phyloP scores from a whole-genome alignment of 345 rosid genomes.

The Gynandropsis gynandra region DNA sequence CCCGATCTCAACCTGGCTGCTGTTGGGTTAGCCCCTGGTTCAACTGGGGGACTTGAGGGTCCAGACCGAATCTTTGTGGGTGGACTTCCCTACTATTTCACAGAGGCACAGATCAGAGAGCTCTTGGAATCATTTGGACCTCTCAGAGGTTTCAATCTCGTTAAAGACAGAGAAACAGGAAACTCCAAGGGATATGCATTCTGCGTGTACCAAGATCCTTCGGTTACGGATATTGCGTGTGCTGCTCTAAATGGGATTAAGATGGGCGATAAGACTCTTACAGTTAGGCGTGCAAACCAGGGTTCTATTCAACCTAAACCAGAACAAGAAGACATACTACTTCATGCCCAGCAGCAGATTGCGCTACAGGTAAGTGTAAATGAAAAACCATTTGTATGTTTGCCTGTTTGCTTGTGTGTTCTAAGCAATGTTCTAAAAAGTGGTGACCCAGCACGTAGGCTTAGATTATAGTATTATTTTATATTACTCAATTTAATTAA shows the following conservation, averaged over 20 bases:
- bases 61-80: slow-evolving; percentile 98
- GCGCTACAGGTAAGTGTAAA: slow-evolving; percentile 89
- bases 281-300: slow-evolving; percentile 92
- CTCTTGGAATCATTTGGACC: slow-evolving; percentile 93
- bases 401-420: background rate
- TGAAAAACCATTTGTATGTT: slow-evolving; percentile 9
- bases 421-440: too few species aligned
- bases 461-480: too few species aligned
- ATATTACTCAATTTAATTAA: too few species aligned
- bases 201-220: slow-evolving; percentile 88
- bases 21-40: slow-evolving; percentile 84
- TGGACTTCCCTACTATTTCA: slow-evolving; percentile 90
- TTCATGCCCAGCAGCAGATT: slow-evolving; percentile 96
- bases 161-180: slow-evolving; percentile 96
- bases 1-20: slow-evolving; percentile 89
- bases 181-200: slow-evolving; percentile 96
- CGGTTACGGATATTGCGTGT: slow-evolving; percentile 97
- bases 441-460: too few species aligned
- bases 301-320: slow-evolving; percentile 87
- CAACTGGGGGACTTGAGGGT: slow-evolving; percentile 98
- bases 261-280: slow-evolving; percentile 98
- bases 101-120: slow-evolving; percentile 93
- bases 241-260: slow-evolving; percentile 92
- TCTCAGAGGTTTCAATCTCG: slow-evolving; percentile 86
- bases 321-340: slow-evolving; percentile 78